Evolutionary conservation across 1,139 yeast genomes (phyloP), one percentile per base, ranked within the genome.

Genomic region (Pichia kudriavzevii): DNA sequence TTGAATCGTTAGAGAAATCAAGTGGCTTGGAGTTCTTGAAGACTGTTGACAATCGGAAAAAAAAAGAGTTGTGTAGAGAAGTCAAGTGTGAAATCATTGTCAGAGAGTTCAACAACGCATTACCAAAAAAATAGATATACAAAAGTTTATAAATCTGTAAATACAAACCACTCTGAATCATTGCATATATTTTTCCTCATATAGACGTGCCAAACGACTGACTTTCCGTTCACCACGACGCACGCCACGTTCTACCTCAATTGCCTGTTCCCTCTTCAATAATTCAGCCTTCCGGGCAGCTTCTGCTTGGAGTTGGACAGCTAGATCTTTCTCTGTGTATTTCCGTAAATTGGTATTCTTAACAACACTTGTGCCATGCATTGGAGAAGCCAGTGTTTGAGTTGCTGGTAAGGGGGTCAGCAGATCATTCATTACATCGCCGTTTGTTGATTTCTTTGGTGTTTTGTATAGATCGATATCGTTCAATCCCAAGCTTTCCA

Each of bases 1-100:
- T 88, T 1, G 93, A 85, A 44, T 94, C 95, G 1, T 64, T 91
- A 42, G 98, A 91, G 57, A 69, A 83, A 49, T 72, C 93, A 3
- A 67, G 91, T 7, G 99, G 99, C 1, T 66, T 88, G 41, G 91
- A 81, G 45, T 74, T 91, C 42, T 62, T 91, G 54, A 75, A 78
- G 37, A 73, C 76, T 46, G 74, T 84, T 13, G 81, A 93, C 1
- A 63, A 63, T 19, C 58, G 59, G 38, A 70, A 74, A 49, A 75
- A 74, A 50, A 74, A 71, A 48, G 77, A 77, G 39, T 69, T 91
- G 46, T 91, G 98, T 59, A 65, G 69, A 42, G 94, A 88, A 49
- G 80, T 81, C 22, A 67, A 70, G 35, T 91, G 98, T 61, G 79
- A 75, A 32, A 75, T 87, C 31, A 70, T 79, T 9, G 91, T 87